phyloP scores from a whole-genome alignment of 2,329 filamentous ascomycete species.

The Colletotrichum salicis region DNA sequence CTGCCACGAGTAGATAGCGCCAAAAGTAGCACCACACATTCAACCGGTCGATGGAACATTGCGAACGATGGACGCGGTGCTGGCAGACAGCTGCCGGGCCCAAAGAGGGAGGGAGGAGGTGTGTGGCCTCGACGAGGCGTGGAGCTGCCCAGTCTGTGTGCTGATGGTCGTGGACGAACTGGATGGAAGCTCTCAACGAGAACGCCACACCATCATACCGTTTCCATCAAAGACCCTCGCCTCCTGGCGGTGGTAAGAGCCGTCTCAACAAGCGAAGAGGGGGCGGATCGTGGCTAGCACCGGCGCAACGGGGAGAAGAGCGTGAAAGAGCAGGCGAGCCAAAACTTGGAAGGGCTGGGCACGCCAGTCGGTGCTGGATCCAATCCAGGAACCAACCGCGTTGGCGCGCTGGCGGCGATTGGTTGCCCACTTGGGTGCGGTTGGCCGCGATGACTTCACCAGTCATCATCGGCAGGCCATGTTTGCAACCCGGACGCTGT shows the following conservation, averaged over 20 bases:
- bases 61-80: not conserved
- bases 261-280: slow-evolving; percentile 1
- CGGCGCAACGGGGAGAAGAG: not conserved
- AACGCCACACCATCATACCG: slow-evolving; percentile 28
- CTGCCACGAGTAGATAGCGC: not conserved
- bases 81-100: slow-evolving; percentile 1
- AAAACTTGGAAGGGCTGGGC: slow-evolving; percentile 28
- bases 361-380: slow-evolving; percentile 25
- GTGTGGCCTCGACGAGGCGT: not conserved
- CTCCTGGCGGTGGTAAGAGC: too few species aligned
- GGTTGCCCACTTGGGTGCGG: slow-evolving; percentile 14
- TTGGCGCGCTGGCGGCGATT: slow-evolving; percentile 16
- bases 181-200: slow-evolving; percentile 14
- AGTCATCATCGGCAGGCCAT: slow-evolving; percentile 33
- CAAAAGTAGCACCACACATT: not conserved
- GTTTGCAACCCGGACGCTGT: slow-evolving; percentile 5
- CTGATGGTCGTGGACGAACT: slow-evolving; percentile 23
- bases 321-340: slow-evolving; percentile 2
- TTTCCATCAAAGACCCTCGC: not conserved
- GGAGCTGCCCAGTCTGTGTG: not conserved
- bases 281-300: slow-evolving; percentile 8
- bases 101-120: not conserved
- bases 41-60: not conserved
- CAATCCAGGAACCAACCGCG: slow-evolving; percentile 30
- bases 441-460: slow-evolving; percentile 35